Evolutionary conservation across 164 flowering plant species (phyloP), one percentile per base, ranked within the genome.

Genomic region (Litsea cubeba): DNA sequence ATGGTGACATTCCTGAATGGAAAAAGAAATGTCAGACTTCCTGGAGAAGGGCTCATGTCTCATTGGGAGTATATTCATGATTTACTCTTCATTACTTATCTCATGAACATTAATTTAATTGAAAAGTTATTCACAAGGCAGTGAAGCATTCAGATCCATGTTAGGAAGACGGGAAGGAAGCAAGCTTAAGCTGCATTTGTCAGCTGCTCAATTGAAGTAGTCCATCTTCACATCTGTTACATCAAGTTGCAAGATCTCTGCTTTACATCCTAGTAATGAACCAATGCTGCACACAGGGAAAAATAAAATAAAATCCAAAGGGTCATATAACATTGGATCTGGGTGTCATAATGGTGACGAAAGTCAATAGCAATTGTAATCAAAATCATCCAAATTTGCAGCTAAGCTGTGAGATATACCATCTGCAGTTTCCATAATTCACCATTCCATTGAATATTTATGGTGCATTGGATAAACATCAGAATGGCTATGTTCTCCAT

Each of bases 171-270:
- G n/a, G 32, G 10, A 54, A 17, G 7, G 12, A 26, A n/a, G 54
- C 25, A 46, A 68, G 57, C 50, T 68, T 28, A 68, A 68, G 40
- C 54, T 46, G 3, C 22, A 20, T 71, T 18, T 20, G 28, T 30
- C 12, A 54, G 40, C 24, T 46, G 76, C 71, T 82, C 80, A 24
- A 65, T 78, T 71, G 78, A 80, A 91, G 76, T 88, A 86, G 68
- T 95, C 97, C 98, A 95, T 93, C 81, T 91, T 93, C 70, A 93
- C 95, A 32, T 92, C 95, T 5, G 95, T 93, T 46, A 95, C 98
- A 81, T 95, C 99, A 72, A 95, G 99, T 79, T 87, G 95, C 77
- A 95, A 74, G 76, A 93, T 95, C 88, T 95, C 99, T 65, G 95
- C 95, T 76, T 94, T 84, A 83, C 98, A 95, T n/a, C 85, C 87